Evolutionary conservation across 2,329 filamentous ascomycete species (phyloP), one percentile per base, ranked within the genome.

Genomic region (Pseudogymnoascus verrucosus): DNA sequence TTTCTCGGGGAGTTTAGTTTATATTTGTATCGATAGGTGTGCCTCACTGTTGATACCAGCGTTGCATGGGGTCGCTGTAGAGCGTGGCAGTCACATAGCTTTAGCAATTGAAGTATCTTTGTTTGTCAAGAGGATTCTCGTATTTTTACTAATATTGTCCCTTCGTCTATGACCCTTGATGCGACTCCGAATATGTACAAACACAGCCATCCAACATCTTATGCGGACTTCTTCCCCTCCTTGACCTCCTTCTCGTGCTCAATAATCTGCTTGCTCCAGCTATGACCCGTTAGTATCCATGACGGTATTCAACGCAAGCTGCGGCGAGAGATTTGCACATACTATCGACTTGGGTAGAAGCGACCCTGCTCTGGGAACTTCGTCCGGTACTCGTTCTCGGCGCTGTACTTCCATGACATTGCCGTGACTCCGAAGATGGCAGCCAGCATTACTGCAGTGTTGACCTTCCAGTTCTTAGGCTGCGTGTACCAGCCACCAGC

Each of bases 401-500:
- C 89, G 74, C 89, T 92, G 71, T 89, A 77, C 72, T 82, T 89
- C 83, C 86, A 93, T 66, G 82, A 83, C 71, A 89, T 77, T 60
- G 83, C 87, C 64, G 83, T 81, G 68, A 96, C 82, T 67, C 89
- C 87, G 69, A 88, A 69, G 61, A 95, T 80, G 63, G 89, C 83
- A 59, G 80, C 83, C 65, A 84, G 84, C 74, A 92, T 86, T 69
- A 95, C 81, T 63, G 88, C 82, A 4, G 95, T 99, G 82, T 99
- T 99, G 72, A 81, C 79, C 77, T 89, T 95, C 95, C 95, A 99
- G 83, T 99, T 99, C 70, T 84, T 82, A 62, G 95, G 95, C 76
- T 96, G 93, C 63, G 89, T 81, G 79, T 99, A 99, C 95, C 95
- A 99, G 78, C 95, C 95, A 84, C 95, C 95, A 69, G 93, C 83